Conservation (phyloP, 805 yeast genomes). For the Komagataella phaffii region DNA sequence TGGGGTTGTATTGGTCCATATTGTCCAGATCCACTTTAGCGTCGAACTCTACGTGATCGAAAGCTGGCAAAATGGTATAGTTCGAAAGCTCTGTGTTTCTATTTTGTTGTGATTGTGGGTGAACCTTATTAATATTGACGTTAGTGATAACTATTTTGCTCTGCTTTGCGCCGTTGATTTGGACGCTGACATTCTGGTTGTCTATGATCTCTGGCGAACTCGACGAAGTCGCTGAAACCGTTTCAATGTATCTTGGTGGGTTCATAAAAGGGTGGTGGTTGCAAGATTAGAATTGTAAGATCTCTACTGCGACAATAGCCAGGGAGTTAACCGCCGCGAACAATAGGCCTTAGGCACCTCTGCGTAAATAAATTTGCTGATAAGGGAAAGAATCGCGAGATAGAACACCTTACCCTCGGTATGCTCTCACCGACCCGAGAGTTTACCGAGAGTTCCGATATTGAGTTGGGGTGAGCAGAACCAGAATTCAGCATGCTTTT, state of each 20-base stretch:
- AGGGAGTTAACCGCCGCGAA: not conserved
- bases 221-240: not conserved
- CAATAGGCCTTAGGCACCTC: not conserved
- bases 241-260: not conserved
- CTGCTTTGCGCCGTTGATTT: not conserved
- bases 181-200: not conserved
- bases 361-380: not conserved
- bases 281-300: not conserved
- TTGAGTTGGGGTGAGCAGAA: not conserved
- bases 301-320: not conserved
- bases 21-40: slow-evolving; percentile 8
- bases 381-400: not conserved
- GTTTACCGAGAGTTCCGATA: not conserved
- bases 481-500: no score
- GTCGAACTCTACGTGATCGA: not conserved
- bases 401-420: not conserved
- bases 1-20: slow-evolving; percentile 16
- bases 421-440: not conserved
- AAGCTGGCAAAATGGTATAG: not conserved
- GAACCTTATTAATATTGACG: not conserved
- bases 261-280: not conserved
- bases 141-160: not conserved
- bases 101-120: not conserved
- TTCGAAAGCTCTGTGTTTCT: not conserved
- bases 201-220: not conserved